A percentile compares a stretch with the other conserved stretches of the same genome.
These are phyloP conservation scores for Cardamine occulta DNA, from an alignment of 345 rosid species.

Conservation along the genomic window DNA sequence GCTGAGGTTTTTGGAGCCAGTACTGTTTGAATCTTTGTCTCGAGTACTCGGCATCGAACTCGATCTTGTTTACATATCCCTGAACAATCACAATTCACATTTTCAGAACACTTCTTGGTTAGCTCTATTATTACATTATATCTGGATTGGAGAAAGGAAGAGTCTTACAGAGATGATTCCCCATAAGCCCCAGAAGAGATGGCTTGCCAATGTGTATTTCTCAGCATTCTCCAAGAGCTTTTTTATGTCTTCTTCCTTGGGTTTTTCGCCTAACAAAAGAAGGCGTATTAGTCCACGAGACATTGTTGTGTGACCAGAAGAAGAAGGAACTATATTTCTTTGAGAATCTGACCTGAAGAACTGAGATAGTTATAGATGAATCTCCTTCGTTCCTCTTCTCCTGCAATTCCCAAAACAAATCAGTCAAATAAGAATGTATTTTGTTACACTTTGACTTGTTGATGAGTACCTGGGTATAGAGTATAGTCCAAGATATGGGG, in stretches of 20 bases:
- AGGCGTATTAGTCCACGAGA: neutral
- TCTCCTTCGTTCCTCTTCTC: neutral
- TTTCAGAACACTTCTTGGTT: neutral
- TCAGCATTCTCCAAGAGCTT: neutral
- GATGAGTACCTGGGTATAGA: neutral
- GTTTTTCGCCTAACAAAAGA: conserved; percentile 43
- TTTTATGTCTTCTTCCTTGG: neutral
- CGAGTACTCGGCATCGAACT: conserved; percentile 52
- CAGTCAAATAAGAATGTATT: neutral
- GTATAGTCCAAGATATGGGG: conserved; percentile 62
- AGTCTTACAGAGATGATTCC: neutral
- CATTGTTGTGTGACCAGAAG: neutral
- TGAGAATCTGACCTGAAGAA: conserved; percentile 34
- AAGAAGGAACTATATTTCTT: conserved; percentile 1
- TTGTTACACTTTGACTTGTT: neutral
- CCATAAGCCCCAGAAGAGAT: neutral
- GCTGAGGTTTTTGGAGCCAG: conserved; percentile 46
- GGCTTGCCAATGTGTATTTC: neutral
- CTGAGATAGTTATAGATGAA: neutral
- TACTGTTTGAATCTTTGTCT: conserved; percentile 55
- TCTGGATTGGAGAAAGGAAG: neutral
- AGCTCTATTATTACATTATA: neutral
- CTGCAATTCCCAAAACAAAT: neutral
- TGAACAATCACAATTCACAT: neutral
- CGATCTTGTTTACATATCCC: conserved; percentile 45